Base-by-base conservation (phyloP, 129 eudicot species). In the Rutidosis leptorrhynchoides region DNA sequence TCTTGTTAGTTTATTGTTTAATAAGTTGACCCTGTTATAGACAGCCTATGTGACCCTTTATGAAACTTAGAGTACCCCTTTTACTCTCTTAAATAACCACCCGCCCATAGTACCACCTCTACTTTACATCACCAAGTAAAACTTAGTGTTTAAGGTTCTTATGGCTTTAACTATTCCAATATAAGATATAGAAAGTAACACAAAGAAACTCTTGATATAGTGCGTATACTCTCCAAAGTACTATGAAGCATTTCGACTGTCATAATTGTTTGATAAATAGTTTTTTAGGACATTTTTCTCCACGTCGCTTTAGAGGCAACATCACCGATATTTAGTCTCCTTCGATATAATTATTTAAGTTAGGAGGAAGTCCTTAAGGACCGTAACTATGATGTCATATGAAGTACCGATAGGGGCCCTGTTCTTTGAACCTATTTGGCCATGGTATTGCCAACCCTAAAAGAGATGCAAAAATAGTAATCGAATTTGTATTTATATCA, bases 1-100 rank as follows among this genome's bases (percentile, higher is more conserved):
- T 53, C 10, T 52, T 76, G 74, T 29, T 68, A 64, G 72, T 55
- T 71, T 73, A 64, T 58, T 59, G 58, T 58, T 57, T 60, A n/a
- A n/a, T n/a, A 62, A 10, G 59, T 78, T 60, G 77, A 52, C 56
- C 65, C 21, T 56, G 25, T 48, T 48, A 58, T 37, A 64, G 62
- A 43, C n/a, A 54, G 63, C n/a, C 58, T 49, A 40, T 48, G 30
- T 48, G 68, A 46, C n/a, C 2, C 16, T 40, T 37, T 37, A 32
- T 6, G 40, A 7, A 32, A 37, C 9, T 37, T 5, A 37, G 15
- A 37, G 0, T 10, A n/a, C n/a, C n/a, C n/a, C n/a, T n/a, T n/a
- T n/a, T n/a, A n/a, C n/a, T n/a, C n/a, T n/a, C 6, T 15, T 45
- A 45, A 16, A 16, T 19, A 45, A n/a, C n/a, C n/a, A 45, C 52